These are phyloP conservation scores for Pulveroboletus sp. DNA, from an alignment of 768 basidiomycete species.

Conservation along the genomic window DNA sequence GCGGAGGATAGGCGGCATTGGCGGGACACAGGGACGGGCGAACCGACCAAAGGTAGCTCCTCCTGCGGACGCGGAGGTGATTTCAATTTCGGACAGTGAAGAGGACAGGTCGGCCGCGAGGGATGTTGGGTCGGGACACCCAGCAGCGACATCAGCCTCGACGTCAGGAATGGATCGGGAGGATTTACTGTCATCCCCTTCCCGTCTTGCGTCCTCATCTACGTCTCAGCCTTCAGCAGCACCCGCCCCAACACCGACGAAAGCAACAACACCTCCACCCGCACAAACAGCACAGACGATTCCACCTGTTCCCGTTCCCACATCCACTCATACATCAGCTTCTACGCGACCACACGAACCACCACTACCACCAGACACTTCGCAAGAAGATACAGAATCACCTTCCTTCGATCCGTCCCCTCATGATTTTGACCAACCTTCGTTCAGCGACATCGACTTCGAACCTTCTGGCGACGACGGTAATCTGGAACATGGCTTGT, in stretches of 20 bases:
- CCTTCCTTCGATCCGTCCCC: conserved; percentile 4
- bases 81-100: conserved; percentile 29
- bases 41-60: conserved; percentile 2
- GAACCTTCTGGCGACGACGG: conserved; percentile 1
- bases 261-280: neutral
- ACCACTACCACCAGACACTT: neutral
- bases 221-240: neutral
- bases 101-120: conserved; percentile 7
- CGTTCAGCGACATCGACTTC: conserved; percentile 13
- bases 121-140: neutral
- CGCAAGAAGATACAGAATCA: neutral
- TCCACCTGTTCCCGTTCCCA: too few species aligned
- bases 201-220: neutral
- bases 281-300: neutral
- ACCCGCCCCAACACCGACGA: neutral
- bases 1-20: conserved; percentile 1
- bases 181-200: neutral
- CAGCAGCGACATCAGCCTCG: neutral
- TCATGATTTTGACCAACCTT: conserved; percentile 13
- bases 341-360: neutral
- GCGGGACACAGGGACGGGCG: neutral
- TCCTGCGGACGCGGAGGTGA: conserved; percentile 21
- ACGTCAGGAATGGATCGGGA: neutral
- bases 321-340: neutral
- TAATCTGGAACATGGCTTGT: neutral